These are phyloP conservation scores for Castanea sativa DNA, from an alignment of 306 rosid species.

Conservation along the genomic window DNA sequence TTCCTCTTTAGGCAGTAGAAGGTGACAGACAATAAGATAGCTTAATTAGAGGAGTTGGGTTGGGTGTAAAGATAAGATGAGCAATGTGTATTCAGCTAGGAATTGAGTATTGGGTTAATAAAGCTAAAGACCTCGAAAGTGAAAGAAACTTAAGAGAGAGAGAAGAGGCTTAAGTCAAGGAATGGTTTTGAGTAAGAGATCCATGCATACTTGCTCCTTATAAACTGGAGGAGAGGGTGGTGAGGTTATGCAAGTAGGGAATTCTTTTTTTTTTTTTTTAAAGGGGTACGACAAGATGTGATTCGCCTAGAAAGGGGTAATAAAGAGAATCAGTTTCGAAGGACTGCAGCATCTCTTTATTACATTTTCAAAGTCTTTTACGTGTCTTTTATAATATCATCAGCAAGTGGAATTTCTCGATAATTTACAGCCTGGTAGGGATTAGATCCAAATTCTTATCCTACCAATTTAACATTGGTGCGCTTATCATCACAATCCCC, in stretches of 20 bases:
- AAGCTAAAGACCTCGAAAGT: neutral
- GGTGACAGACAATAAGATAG: neutral
- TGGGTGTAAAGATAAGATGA: neutral
- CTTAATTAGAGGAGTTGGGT: neutral
- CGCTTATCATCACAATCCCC: slow-evolving; percentile 10
- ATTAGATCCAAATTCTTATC: slow-evolving; percentile 58
- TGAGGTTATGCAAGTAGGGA: slow-evolving; percentile 47
- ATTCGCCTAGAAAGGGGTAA: slow-evolving; percentile 37
- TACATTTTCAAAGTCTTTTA: slow-evolving; percentile 13
- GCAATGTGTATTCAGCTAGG: neutral
- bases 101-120: neutral
- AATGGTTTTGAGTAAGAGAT: slow-evolving; percentile 23
- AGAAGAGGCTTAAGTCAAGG: slow-evolving; percentile 17
- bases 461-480: slow-evolving; percentile 35
- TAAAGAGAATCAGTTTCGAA: slow-evolving; percentile 1
- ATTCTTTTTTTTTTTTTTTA: slow-evolving; percentile 21
- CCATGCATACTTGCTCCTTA: slow-evolving; percentile 36
- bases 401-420: slow-evolving; percentile 33
- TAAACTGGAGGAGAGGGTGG: slow-evolving; percentile 38
- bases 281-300: slow-evolving; percentile 29
- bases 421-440: slow-evolving; percentile 46
- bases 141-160: neutral
- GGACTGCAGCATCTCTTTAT: neutral
- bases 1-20: slow-evolving; percentile 1
- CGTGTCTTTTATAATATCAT: slow-evolving; percentile 22